Percentiles rank a stretch among this genome's conserved stretches.
phyloP scores from a whole-genome alignment of 352 stramenopile species.

The Globisporangium parvum region DNA sequence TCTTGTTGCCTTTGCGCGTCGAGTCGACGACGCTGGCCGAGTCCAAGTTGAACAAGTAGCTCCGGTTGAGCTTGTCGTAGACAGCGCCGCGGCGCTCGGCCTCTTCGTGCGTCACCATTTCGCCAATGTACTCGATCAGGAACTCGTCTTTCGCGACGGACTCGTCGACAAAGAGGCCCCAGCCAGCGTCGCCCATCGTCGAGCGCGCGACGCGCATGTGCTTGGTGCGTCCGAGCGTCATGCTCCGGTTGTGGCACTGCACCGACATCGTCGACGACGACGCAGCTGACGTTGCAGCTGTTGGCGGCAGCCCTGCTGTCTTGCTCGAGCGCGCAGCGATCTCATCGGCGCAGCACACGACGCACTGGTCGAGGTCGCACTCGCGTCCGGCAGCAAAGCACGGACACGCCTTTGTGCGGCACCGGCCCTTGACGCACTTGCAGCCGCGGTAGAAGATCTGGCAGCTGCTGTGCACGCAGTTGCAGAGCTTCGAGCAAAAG shows the following conservation, averaged over 20 bases:
- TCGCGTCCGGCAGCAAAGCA: slow-evolving; percentile 89
- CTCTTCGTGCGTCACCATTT: slow-evolving; percentile 90
- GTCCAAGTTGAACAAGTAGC: slow-evolving; percentile 94
- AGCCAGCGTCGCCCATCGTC: slow-evolving; percentile 74
- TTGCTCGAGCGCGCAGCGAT: slow-evolving; percentile 14
- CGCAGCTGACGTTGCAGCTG: no score
- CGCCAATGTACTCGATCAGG: slow-evolving; percentile 93
- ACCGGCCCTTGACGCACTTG: slow-evolving; percentile 76
- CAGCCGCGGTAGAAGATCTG: slow-evolving; percentile 89
- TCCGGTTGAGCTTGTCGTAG: slow-evolving; percentile 86
- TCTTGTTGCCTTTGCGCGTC: slow-evolving; percentile 94
- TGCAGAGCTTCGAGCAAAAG: slow-evolving; percentile 92
- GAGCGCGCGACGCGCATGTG: slow-evolving; percentile 78
- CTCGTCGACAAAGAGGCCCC: slow-evolving; percentile 89
- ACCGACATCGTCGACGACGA: slow-evolving; percentile 11
- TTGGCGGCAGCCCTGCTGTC: background rate
- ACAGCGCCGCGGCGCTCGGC: slow-evolving; percentile 83
- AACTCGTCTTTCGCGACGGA: slow-evolving; percentile 90
- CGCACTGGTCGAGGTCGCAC: slow-evolving; percentile 92
- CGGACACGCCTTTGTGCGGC: slow-evolving; percentile 80
- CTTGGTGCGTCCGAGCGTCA: slow-evolving; percentile 45
- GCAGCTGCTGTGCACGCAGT: slow-evolving; percentile 70
- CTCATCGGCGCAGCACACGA: slow-evolving; percentile 60
- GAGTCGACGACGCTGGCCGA: slow-evolving; percentile 91
- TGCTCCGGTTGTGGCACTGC: slow-evolving; percentile 58